phyloP scores from a whole-genome alignment of 345 rosid genomes.

The Aquilaria sinensis region DNA sequence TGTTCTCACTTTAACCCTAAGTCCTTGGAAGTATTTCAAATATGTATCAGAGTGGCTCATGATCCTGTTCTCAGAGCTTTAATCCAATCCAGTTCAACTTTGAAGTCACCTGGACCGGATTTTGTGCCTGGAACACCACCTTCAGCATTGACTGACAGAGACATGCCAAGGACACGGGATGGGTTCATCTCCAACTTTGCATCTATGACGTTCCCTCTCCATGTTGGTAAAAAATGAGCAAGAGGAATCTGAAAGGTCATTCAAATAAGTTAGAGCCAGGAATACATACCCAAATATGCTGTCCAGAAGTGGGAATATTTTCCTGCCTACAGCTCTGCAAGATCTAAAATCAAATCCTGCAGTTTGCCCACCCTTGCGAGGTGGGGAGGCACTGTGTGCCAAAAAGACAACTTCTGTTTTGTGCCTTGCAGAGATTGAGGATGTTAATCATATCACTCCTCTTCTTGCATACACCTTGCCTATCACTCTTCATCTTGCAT shows the following conservation, averaged over 20 bases:
- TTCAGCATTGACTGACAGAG: slow-evolving; percentile 79
- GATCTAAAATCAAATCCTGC: no score
- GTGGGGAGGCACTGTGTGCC: no score
- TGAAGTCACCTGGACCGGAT: slow-evolving; percentile 76
- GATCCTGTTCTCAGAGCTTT: slow-evolving; percentile 42
- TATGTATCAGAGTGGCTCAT: no score
- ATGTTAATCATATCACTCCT: no score
- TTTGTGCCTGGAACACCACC: slow-evolving; percentile 66
- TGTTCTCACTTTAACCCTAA: no score
- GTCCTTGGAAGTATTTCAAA: no score
- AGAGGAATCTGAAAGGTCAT: slow-evolving; percentile 57
- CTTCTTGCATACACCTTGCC: no score
- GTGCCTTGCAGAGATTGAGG: no score
- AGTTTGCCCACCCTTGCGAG: no score
- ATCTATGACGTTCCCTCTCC: slow-evolving; percentile 92
- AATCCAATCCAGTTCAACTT: slow-evolving; percentile 80
- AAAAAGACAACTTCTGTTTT: no score
- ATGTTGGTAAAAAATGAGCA: slow-evolving; percentile 66
- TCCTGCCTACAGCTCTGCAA: neutral
- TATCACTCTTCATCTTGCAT: no score
- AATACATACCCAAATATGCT: neutral
- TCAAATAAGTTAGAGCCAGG: neutral
- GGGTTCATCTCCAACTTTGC: slow-evolving; percentile 81
- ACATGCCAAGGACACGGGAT: slow-evolving; percentile 71
- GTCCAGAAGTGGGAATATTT: neutral